These are phyloP conservation scores for Cladophialophora chaetospira DNA, from an alignment of 2,329 filamentous ascomycete species.

Conservation along the genomic window DNA sequence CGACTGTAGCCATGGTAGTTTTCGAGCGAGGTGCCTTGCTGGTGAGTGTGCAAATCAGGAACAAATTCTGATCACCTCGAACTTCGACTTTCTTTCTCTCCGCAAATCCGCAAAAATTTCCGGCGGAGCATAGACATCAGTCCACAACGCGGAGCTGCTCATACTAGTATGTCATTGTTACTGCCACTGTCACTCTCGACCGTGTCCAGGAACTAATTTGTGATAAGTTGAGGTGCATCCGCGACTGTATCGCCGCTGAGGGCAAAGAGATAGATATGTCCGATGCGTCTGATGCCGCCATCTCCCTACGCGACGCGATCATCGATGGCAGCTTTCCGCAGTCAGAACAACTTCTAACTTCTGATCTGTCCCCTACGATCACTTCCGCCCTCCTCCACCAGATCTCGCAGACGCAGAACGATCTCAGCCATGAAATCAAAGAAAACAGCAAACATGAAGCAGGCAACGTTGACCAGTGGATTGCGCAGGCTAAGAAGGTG, in stretches of 20 bases:
- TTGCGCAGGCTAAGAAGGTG: constrained; percentile 77
- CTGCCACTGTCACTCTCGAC: neutral
- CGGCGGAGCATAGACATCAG: constrained; percentile 27
- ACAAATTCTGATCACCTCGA: too few relatives aligned
- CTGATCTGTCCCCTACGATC: constrained; percentile 52
- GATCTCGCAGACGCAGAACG: constrained; percentile 52
- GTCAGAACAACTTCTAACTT: constrained; percentile 57
- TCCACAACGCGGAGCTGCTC: neutral
- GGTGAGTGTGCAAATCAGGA: neutral
- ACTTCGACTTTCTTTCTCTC: neutral
- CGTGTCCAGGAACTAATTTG: neutral
- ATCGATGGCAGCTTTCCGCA: constrained; percentile 58
- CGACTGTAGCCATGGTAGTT: neutral
- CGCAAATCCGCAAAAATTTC: constrained; percentile 21
- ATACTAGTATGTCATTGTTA: neutral
- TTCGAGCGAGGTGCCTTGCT: neutral
- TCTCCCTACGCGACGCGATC: constrained; percentile 26
- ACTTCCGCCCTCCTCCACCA: constrained; percentile 54
- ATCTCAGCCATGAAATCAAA: constrained; percentile 67
- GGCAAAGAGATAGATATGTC: constrained; percentile 20
- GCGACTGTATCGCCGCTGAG: too few relatives aligned
- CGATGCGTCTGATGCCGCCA: constrained; percentile 10
- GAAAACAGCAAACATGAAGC: constrained; percentile 74
- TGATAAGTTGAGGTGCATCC: too few relatives aligned
- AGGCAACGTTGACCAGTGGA: constrained; percentile 82